Base-by-base conservation (phyloP, 192 early-diverging fungal genomes). In the Coemansia umbellata region DNA sequence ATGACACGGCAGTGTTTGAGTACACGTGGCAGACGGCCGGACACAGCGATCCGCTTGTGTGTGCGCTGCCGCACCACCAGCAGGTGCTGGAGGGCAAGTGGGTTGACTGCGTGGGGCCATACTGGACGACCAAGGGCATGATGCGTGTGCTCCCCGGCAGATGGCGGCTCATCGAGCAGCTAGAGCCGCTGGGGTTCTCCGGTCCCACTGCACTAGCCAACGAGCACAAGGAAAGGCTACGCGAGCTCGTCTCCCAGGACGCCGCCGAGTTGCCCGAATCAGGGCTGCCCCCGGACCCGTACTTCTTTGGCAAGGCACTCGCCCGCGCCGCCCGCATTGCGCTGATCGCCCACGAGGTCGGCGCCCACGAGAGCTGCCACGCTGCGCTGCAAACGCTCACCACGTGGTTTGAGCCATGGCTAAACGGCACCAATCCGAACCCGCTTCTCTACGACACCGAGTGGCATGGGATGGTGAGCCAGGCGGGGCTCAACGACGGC, bases 281-380 rank as follows among this genome's bases (percentile, higher is more conserved):
- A 8, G 39, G 1, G 36, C 40, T 76, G 32, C 69, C 78, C 10
- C 60, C 31, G 11, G 78, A 79, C 15, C 68, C 75, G n/a, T 82
- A 82, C 51, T 78, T 78, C 47, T 79, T 76, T 53, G 80, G 80
- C 32, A 79, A 79, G 50, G 58, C 66, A 0, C 35, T 78, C 31
- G 80, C 80, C 3, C 64, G 74, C 18, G 62, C 70, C 2, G 60
- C 57, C 21, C 69, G 78, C 1, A 60, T 82, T 27, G 77, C 78
- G 2, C 52, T 82, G 42, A 79, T 82, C 41, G 80, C 80, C 31
- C 78, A 79, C 5, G 66, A 79, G 19, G 41, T 66, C 2, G 71
- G 65, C 8, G 73, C 63, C 22, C 1, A 37, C 2, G 49, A 23
- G 0, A 74, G 66, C 32, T 47, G 55, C 28, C 53, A 73, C 8